These are phyloP conservation scores for Dioscorea alata DNA, from an alignment of 106 monocot genomes.

Conservation along the genomic window DNA sequence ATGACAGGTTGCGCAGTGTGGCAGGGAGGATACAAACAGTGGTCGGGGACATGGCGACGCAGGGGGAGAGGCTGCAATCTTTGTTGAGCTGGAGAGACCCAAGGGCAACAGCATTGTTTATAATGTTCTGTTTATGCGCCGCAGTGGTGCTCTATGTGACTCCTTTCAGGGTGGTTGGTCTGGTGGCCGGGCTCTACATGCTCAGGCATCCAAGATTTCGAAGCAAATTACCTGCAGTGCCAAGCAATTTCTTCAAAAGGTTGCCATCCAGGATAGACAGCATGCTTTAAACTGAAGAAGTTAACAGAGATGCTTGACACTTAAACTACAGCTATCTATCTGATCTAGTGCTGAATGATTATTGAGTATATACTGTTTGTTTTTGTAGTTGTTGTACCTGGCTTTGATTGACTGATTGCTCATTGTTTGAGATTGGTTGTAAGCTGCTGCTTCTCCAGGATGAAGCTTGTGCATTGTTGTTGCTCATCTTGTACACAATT, in stretches of 20 bases:
- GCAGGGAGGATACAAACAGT: slow-evolving; percentile 29
- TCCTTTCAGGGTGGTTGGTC: slow-evolving; percentile 21
- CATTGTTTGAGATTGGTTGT: no score
- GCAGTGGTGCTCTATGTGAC: slow-evolving; percentile 20
- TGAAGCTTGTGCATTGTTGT: no score
- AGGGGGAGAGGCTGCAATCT: slow-evolving; percentile 25
- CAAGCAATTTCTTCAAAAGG: slow-evolving; percentile 43
- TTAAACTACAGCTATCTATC: no score
- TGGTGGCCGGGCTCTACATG: slow-evolving; percentile 11
- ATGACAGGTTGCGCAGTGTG: slow-evolving; percentile 22
- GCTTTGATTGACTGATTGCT: no score
- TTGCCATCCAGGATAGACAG: slow-evolving; percentile 36
- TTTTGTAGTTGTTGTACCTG: no score
- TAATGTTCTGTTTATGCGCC: slow-evolving; percentile 13
- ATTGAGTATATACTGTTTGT: no score
- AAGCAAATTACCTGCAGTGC: slow-evolving; percentile 33
- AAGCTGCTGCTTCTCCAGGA: no score
- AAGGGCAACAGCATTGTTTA: slow-evolving; percentile 13
- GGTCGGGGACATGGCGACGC: slow-evolving; percentile 26
- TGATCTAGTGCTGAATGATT: no score
- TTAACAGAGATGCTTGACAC: no score
- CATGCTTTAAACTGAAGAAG: slow-evolving; percentile 20
- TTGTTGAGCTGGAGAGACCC: slow-evolving; percentile 28
- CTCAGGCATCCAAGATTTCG: slow-evolving; percentile 39
- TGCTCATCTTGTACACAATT: no score